Evolutionary conservation across 2,329 filamentous ascomycete genomes (phyloP).

Genomic region (Pseudogymnoascus sp.): DNA sequence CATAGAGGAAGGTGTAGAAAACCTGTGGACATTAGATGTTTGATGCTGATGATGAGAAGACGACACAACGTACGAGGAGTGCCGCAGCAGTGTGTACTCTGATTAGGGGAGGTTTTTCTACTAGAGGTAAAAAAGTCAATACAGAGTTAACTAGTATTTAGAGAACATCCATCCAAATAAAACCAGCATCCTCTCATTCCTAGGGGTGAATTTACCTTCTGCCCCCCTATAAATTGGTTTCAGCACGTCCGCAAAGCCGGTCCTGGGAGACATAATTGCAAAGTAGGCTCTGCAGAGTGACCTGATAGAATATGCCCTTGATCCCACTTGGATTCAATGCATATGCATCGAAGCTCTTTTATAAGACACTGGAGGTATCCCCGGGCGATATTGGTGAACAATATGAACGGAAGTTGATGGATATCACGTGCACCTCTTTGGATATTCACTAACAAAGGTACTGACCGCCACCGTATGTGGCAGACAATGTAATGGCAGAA

Average conservation of each 20-base stretch:
- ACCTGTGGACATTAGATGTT: slow-evolving; percentile 40
- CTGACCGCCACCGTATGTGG: not conserved
- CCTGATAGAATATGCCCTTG: not conserved
- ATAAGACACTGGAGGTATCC: not conserved
- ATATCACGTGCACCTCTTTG: not conserved
- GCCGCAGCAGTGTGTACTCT: not conserved
- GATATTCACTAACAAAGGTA: not conserved
- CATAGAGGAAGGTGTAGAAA: slow-evolving; percentile 79
- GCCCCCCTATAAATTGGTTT: not conserved
- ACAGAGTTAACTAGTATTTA: not conserved
- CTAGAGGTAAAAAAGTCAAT: not conserved
- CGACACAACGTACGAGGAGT: slow-evolving; percentile 10
- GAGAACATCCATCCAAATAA: not conserved
- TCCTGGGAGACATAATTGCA: not conserved
- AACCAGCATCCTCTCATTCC: not conserved
- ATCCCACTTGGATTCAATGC: not conserved
- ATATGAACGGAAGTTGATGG: not conserved
- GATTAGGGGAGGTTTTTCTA: not conserved
- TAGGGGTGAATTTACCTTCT: not conserved
- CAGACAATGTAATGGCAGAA: not conserved
- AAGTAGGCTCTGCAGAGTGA: not conserved
- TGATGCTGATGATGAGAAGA: not conserved
- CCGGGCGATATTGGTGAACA: not conserved
- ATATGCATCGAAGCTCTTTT: not conserved
- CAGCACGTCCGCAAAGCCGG: not conserved